These are phyloP conservation scores for Cladosporium sp. DNA, from an alignment of 2,329 filamentous ascomycete species.

Conservation along the genomic window DNA sequence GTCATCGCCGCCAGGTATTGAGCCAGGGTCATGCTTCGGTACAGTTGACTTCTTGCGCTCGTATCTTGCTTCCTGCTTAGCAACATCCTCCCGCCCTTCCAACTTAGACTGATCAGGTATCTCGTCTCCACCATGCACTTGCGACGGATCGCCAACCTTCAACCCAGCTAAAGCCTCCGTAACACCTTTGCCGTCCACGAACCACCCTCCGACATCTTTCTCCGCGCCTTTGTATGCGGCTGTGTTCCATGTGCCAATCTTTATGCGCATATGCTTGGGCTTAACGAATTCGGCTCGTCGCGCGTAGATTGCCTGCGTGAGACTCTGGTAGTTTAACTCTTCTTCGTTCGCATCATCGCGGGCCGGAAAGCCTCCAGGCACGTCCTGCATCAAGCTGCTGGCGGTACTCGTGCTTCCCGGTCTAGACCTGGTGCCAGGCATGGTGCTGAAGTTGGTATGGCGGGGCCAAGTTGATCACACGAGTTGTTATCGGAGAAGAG, in stretches of 20 bases:
- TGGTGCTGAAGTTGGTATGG: not conserved
- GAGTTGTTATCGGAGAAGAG: not conserved
- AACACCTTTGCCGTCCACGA: conserved; percentile 70
- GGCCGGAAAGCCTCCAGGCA: conserved; percentile 48
- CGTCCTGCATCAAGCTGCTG: conserved; percentile 38
- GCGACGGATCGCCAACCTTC: conserved; percentile 25
- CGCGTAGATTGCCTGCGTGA: conserved; percentile 61
- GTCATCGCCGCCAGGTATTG: conserved; percentile 58
- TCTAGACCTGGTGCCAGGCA: conserved; percentile 12
- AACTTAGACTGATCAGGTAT: conserved; percentile 20
- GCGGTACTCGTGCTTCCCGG: conserved; percentile 22
- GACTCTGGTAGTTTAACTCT: conserved; percentile 24
- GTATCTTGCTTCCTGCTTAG: conserved; percentile 45
- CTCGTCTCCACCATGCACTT: conserved; percentile 11
- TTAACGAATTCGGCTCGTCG: conserved; percentile 75
- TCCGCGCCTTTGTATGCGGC: conserved; percentile 79
- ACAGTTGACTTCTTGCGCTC: conserved; percentile 41
- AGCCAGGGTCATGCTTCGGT: conserved; percentile 41
- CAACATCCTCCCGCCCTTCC: conserved; percentile 41
- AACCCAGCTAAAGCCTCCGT: conserved; percentile 59
- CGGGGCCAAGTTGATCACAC: not conserved
- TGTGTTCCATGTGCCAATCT: conserved; percentile 94
- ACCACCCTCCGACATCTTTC: conserved; percentile 85
- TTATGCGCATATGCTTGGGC: conserved; percentile 71
- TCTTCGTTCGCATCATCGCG: conserved; percentile 19